phyloP scores from a whole-genome alignment of 1,284 basidiomycete species.

The Fomitopsis schrenkii region DNA sequence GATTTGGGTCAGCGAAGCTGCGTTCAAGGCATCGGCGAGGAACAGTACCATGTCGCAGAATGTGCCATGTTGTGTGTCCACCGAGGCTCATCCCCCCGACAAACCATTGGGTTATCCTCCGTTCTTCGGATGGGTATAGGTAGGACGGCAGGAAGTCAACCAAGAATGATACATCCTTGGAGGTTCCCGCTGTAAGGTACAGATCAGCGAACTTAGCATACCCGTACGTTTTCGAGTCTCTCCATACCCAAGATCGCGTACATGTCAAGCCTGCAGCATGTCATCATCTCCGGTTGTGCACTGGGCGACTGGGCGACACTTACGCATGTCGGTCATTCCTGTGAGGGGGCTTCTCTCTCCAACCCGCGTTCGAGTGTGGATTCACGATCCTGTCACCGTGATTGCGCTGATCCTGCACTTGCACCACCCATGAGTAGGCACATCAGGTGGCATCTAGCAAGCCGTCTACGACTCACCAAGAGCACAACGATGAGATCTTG shows the following conservation, averaged over 20 bases:
- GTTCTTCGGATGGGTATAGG: constrained; percentile 71
- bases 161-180: constrained; percentile 73
- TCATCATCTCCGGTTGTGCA: constrained; percentile 6
- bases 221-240: background rate
- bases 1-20: background rate
- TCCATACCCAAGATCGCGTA: constrained; percentile 60
- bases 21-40: too few relatives aligned
- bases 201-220: background rate
- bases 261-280: constrained; percentile 63
- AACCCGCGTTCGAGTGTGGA: constrained; percentile 50
- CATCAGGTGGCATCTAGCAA: constrained; percentile 1
- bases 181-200: constrained; percentile 55
- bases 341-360: constrained; percentile 40
- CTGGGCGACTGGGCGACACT: constrained; percentile 22
- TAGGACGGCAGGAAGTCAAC: constrained; percentile 79
- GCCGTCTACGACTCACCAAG: constrained; percentile 36
- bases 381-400: constrained; percentile 62
- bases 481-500: constrained; percentile 52
- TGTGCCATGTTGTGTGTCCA: constrained; percentile 76
- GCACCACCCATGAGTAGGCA: background rate
- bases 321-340: constrained; percentile 66
- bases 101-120: constrained; percentile 64
- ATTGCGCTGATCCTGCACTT: constrained; percentile 70
- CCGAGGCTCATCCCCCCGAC: constrained; percentile 73
- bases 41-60: constrained; percentile 52